Evolutionary conservation across 148 eudicot species (phyloP), one percentile per base, ranked within the genome.

Genomic region (Camellia japonica): DNA sequence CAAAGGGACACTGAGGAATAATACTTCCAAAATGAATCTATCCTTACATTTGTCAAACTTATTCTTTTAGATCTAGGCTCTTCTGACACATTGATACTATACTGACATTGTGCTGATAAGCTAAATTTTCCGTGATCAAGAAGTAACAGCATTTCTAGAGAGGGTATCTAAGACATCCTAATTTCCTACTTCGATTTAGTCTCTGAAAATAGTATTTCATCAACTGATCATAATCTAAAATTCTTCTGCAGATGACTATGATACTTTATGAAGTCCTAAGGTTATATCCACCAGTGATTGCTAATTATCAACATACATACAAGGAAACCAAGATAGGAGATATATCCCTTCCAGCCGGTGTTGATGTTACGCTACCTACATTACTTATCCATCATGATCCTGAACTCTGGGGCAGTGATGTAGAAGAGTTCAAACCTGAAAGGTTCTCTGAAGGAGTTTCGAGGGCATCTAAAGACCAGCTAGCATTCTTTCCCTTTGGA

Each of bases 231-330:
- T 30, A 30, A 30, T 15, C 3, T 58, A 38, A 46, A 10, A 54
- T 30, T 43, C 59, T 46, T n/a, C 18, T 47, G 71, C 79, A 85
- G 90, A 79, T 80, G 12, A 85, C 85, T 8, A 85, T 90, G 91
- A 81, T 87, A 77, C 85, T 88, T 14, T 55, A 87, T 56, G 88
- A 90, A 79, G 91, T 85, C 56, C 86, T 82, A 30, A 84, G 91
- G 83, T 67, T 87, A 68, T 87, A 90, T 66, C 87, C 91, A 62
- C 90, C 91, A 1, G 93, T 84, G 71, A 87, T 87, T 46, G 84
- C 87, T 68, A 75, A 70, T 9, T 81, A 82, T 73, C 87, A 73
- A 76, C 79, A 78, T 11, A 52, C 84, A 12, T 49, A 63, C 78
- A 81, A 84, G 66, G 83, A 84, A 73, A 85, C 87, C 41, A 84